These are phyloP conservation scores for Malbranchea cinnamomea DNA, from an alignment of 2,329 filamentous ascomycete species.

Conservation along the genomic window DNA sequence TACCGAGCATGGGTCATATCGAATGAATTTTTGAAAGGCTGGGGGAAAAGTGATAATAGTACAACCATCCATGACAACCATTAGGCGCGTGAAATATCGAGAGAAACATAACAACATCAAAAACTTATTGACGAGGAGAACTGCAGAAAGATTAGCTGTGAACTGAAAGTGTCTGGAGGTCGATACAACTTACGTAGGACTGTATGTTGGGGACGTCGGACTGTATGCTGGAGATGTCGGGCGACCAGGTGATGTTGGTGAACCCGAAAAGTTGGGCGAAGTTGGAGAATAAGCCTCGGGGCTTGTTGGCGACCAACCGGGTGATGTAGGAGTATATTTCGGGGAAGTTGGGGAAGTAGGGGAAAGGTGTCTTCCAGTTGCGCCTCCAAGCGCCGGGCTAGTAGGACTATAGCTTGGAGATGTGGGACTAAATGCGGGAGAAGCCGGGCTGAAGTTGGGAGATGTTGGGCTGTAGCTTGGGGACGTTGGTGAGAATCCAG, in stretches of 20 bases:
- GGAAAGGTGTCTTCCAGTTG: slow-evolving; percentile 24
- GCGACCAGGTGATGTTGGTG: slow-evolving; percentile 27
- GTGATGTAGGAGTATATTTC: slow-evolving; percentile 42
- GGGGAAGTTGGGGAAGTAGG: slow-evolving; percentile 35
- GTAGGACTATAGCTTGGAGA: slow-evolving; percentile 45
- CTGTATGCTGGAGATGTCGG: slow-evolving; percentile 30
- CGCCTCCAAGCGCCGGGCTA: slow-evolving; percentile 32
- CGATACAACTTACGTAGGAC: slow-evolving; percentile 24
- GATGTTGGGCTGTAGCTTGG: slow-evolving; percentile 47
- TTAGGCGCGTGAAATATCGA: slow-evolving; percentile 2
- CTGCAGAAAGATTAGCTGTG: slow-evolving; percentile 11
- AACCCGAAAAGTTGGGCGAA: slow-evolving; percentile 33
- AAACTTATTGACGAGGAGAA: slow-evolving; percentile 27
- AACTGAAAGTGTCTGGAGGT: not conserved
- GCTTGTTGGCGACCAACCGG: slow-evolving; percentile 34
- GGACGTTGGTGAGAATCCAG: slow-evolving; percentile 42
- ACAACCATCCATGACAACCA: slow-evolving; percentile 20
- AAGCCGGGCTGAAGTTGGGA: slow-evolving; percentile 39
- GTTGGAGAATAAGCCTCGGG: slow-evolving; percentile 36
- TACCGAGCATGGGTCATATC: slow-evolving; percentile 19
- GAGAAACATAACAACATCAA: slow-evolving; percentile 2
- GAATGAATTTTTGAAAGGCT: slow-evolving; percentile 18
- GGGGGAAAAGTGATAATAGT: slow-evolving; percentile 20
- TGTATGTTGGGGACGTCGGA: slow-evolving; percentile 29
- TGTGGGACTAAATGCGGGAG: slow-evolving; percentile 39